Conservation (phyloP, 352 stramenopile genomes). For the Globisporangium mamillatum region DNA sequence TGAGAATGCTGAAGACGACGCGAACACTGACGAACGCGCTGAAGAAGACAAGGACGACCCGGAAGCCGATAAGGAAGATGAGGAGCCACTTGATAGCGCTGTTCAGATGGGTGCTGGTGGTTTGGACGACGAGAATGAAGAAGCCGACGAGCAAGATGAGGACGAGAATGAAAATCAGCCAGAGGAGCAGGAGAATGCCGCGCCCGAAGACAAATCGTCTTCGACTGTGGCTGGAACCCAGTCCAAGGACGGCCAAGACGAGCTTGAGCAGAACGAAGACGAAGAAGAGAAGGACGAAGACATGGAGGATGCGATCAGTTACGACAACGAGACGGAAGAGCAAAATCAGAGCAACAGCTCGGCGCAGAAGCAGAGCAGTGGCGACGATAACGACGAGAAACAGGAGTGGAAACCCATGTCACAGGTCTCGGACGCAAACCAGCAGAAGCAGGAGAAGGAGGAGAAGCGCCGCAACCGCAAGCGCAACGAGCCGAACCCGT, state of each 20-base stretch:
- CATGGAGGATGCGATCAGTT: slow-evolving; percentile 23
- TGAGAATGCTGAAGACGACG: slow-evolving; percentile 34
- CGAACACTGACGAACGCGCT: slow-evolving; percentile 32
- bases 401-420: slow-evolving; percentile 58
- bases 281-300: slow-evolving; percentile 48
- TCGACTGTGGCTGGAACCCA: slow-evolving; percentile 70
- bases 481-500: slow-evolving; percentile 92
- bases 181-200: slow-evolving; percentile 45
- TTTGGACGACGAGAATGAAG: slow-evolving; percentile 72
- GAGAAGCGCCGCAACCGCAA: slow-evolving; percentile 74
- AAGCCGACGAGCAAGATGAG: slow-evolving; percentile 62
- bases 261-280: slow-evolving; percentile 56
- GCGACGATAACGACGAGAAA: slow-evolving; percentile 43
- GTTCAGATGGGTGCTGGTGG: slow-evolving; percentile 71
- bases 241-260: slow-evolving; percentile 78
- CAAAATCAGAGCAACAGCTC: slow-evolving; percentile 54
- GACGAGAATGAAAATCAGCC: slow-evolving; percentile 52
- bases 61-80: slow-evolving; percentile 62
- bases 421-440: slow-evolving; percentile 33
- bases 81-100: slow-evolving; percentile 63
- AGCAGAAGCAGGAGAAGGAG: slow-evolving; percentile 42
- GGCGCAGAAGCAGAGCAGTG: slow-evolving; percentile 45
- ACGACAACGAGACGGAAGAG: slow-evolving; percentile 40
- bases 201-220: slow-evolving; percentile 37
- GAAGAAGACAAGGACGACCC: slow-evolving; percentile 58